Percentiles rank a stretch among this genome's conserved stretches.
Evolutionary conservation across 495 filamentous ascomycete genomes (phyloP).

Genomic region (Tuber magnatum): DNA sequence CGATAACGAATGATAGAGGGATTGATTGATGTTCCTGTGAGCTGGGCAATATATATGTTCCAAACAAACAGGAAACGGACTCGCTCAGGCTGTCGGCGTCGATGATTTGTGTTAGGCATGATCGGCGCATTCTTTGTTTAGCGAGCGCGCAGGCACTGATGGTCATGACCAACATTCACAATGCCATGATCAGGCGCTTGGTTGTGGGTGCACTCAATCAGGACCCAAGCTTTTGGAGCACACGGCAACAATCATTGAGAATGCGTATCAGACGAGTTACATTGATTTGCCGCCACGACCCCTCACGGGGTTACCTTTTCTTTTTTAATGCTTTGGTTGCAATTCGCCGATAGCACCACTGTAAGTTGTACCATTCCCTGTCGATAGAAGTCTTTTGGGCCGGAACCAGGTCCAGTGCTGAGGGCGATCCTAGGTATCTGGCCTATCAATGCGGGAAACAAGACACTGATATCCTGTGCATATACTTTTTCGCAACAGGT

Average conservation of each 20-base stretch:
- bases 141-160: conserved; percentile 31
- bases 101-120: conserved; percentile 18
- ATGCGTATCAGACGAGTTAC: conserved; percentile 36
- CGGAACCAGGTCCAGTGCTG: conserved; percentile 20
- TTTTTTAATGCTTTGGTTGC: conserved; percentile 29
- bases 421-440: conserved; percentile 14
- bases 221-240: conserved; percentile 20
- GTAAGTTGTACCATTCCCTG: conserved; percentile 35
- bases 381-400: conserved; percentile 33
- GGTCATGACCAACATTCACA: conserved; percentile 30
- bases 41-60: conserved; percentile 22
- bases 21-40: conserved; percentile 33
- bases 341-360: conserved; percentile 32
- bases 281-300: conserved; percentile 36
- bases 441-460: conserved; percentile 25
- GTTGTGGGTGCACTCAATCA: conserved; percentile 34
- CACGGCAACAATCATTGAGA: conserved; percentile 35
- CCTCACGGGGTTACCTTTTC: conserved; percentile 30
- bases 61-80: conserved; percentile 34
- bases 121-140: conserved; percentile 30
- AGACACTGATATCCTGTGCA: conserved; percentile 32
- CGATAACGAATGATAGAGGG: conserved; percentile 27
- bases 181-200: conserved; percentile 28
- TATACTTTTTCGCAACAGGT: conserved; percentile 31
- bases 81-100: conserved; percentile 13